Evolutionary conservation across 83 land plant species (phyloP).

Genomic region (Isoetes engelmannii): DNA sequence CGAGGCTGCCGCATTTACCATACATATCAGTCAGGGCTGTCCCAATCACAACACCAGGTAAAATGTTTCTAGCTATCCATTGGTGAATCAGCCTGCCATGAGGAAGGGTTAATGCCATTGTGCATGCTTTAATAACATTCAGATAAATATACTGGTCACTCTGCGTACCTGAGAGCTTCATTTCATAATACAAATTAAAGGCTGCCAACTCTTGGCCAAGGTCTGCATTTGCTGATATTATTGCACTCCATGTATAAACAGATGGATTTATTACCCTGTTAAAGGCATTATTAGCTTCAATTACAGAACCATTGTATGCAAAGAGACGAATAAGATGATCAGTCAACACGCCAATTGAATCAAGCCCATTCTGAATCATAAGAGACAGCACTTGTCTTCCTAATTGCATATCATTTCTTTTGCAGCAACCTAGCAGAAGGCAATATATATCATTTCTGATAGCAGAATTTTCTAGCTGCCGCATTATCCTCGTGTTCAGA

Average conservation of each 20-base stretch:
- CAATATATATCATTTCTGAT: not conserved
- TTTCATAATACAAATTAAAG: not conserved
- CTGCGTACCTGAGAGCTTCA: not conserved
- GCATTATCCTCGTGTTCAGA: not conserved
- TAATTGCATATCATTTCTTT: not conserved
- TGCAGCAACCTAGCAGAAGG: not conserved
- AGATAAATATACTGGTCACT: not conserved
- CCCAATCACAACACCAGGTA: too few species aligned
- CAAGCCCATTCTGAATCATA: not conserved
- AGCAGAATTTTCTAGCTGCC: not conserved
- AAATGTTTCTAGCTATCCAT: too few species aligned
- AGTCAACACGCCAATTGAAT: not conserved
- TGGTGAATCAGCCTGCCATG: too few species aligned
- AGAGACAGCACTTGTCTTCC: not conserved
- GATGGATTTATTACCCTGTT: not conserved
- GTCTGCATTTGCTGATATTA: constrained; percentile 2
- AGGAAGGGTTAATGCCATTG: too few species aligned
- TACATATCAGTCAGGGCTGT: not conserved
- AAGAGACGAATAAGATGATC: not conserved
- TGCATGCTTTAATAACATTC: too few species aligned
- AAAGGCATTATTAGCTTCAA: not conserved
- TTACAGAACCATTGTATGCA: not conserved
- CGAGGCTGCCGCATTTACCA: not conserved
- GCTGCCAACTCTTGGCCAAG: not conserved
- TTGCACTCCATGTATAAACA: constrained; percentile 4